These are phyloP conservation scores for Sarocladium oryzae DNA, from an alignment of 2,329 filamentous ascomycete species.

Conservation along the genomic window DNA sequence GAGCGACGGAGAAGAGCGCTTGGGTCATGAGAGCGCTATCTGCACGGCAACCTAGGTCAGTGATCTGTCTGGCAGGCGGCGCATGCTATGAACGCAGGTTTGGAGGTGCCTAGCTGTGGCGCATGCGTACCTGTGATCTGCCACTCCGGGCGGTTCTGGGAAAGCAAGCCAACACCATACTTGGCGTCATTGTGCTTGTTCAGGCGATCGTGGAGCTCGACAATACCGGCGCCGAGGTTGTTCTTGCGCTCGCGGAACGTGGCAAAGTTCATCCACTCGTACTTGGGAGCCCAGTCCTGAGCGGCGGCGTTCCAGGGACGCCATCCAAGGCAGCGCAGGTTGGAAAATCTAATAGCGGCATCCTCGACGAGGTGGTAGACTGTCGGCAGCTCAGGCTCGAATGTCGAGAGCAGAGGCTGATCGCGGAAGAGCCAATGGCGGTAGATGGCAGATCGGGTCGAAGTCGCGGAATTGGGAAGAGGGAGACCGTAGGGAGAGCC, in stretches of 20 bases:
- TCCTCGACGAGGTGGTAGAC: conserved; percentile 76
- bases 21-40: conserved; percentile 63
- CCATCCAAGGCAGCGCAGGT: conserved; percentile 69
- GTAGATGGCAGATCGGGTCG: conserved; percentile 71
- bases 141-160: conserved; percentile 81
- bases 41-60: conserved; percentile 1
- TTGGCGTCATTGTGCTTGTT: conserved; percentile 52
- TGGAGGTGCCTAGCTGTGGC: conserved; percentile 15
- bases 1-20: conserved; percentile 79
- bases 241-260: conserved; percentile 73
- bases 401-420: conserved; percentile 60
- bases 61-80: background rate
- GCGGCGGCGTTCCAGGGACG: conserved; percentile 71
- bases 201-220: conserved; percentile 69
- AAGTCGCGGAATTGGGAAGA: conserved; percentile 65
- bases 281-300: conserved; percentile 67
- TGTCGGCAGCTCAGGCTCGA: conserved; percentile 65
- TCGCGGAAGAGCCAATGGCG: conserved; percentile 75
- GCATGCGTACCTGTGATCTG: conserved; percentile 66
- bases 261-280: conserved; percentile 76
- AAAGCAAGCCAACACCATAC: conserved; percentile 78
- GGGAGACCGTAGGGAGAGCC: conserved; percentile 74
- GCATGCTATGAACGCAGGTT: background rate
- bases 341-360: conserved; percentile 55
- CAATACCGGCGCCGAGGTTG: conserved; percentile 79